These are phyloP conservation scores for Rhizopogon roseolus DNA, from an alignment of 768 basidiomycete species.

Conservation along the genomic window DNA sequence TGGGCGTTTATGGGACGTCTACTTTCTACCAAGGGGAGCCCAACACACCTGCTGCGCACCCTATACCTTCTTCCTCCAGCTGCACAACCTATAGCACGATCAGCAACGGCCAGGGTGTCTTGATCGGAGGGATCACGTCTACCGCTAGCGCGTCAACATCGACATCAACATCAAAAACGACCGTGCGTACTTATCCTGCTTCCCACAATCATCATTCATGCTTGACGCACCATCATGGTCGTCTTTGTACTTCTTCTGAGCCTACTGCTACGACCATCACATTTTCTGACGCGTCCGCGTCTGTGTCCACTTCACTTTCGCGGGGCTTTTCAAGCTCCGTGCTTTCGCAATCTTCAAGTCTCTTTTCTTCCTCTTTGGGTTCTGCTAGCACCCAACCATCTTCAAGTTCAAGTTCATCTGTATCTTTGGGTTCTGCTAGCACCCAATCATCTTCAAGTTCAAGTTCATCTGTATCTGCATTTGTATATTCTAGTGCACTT, in stretches of 20 bases:
- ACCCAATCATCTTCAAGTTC: neutral
- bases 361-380: neutral
- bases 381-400: neutral
- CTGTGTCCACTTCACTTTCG: neutral
- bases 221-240: neutral
- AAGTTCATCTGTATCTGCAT: no score
- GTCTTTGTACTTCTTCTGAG: conserved; percentile 2
- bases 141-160: neutral
- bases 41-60: conserved; percentile 50
- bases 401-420: neutral
- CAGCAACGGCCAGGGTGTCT: conserved; percentile 34
- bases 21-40: conserved; percentile 64
- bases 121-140: conserved; percentile 21
- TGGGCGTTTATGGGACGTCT: conserved; percentile 66
- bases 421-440: neutral
- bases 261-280: conserved; percentile 5
- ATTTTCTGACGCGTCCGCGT: neutral
- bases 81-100: conserved; percentile 54
- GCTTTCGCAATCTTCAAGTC: neutral
- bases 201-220: neutral
- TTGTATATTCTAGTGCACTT: no score
- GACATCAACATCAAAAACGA: neutral
- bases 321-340: neutral
- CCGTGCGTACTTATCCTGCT: neutral
- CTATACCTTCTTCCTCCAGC: conserved; percentile 51